Base-by-base conservation (phyloP, 805 yeast genomes). In the Suhomyces prunicola region DNA sequence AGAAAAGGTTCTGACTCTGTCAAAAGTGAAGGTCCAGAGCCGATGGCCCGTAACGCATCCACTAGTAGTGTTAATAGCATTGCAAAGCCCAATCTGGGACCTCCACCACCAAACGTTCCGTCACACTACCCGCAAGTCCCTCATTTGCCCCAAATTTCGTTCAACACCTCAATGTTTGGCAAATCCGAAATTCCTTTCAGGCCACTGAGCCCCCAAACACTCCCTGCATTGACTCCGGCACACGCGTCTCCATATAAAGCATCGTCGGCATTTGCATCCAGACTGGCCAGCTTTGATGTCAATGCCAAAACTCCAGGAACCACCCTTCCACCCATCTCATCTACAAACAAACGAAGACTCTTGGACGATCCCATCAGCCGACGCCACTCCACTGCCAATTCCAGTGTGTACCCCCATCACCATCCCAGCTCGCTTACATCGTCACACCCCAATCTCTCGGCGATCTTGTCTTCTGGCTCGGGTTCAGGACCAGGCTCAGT, bases 161-260 rank as follows among this genome's bases (percentile, higher is more conserved):
- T 75, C 63, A 75, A 75, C 50, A 74, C 79, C 2, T 67, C 74
- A 4, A 74, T 75, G 69, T 75, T 75, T 55, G 65, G 65, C 49
- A 54, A 57, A n/a, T 49, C 56, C 22, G 51, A 48, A 46, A 36
- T 40, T 39, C 53, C 24, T 41, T 42, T 17, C 23, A 31, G 46
- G 7, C 12, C 46, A 3, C 17, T 12, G 15, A 42, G 46, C 29
- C 46, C 52, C 2, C 53, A 50, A 17, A 48, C 50, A 17, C 42
- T 42, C 49, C 48, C 55, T 46, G 54, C 52, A 45, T 49, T 56
- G 49, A 41, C 48, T 4, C 47, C 46, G 23, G 46, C 46, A 42
- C 24, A 42, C 3, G 27, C 29, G 3, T 42, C 45, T 10, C 45
- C 45, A 12, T 42, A 42, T 24, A 42, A 42, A 24, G 51, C 27